These are phyloP conservation scores for Chimonanthus salicifolius DNA, from an alignment of 164 flowering plant genomes.

Conservation along the genomic window DNA sequence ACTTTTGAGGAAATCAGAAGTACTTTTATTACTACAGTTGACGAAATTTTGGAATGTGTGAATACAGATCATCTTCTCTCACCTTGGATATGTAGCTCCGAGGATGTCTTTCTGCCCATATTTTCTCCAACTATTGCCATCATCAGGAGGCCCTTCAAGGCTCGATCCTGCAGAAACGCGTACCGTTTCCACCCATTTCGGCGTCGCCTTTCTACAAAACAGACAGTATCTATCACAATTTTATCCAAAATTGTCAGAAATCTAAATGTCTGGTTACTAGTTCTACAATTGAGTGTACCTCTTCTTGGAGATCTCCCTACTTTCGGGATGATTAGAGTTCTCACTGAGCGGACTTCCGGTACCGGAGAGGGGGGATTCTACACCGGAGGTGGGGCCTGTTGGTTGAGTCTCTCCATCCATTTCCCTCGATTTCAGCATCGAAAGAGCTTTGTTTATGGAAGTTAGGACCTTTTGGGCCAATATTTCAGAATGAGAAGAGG, in stretches of 20 bases:
- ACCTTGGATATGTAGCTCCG: slow-evolving; percentile 87
- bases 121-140: slow-evolving; percentile 92
- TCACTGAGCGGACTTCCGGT: slow-evolving; percentile 58
- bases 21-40: not conserved
- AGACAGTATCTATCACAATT: not conserved
- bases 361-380: slow-evolving; percentile 52
- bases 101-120: slow-evolving; percentile 97
- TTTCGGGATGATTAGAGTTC: slow-evolving; percentile 25
- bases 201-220: slow-evolving; percentile 38
- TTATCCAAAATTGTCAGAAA: not conserved
- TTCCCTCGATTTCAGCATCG: slow-evolving; percentile 24
- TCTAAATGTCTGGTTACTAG: not conserved
- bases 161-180: slow-evolving; percentile 42
- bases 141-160: slow-evolving; percentile 69
- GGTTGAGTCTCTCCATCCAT: not conserved
- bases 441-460: slow-evolving; percentile 39
- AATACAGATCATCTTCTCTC: not conserved
- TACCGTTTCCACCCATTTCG: slow-evolving; percentile 41
- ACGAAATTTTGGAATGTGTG: not conserved
- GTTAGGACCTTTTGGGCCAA: slow-evolving; percentile 30
- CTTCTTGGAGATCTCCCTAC: slow-evolving; percentile 27
- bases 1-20: not conserved
- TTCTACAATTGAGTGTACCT: slow-evolving; percentile 26
- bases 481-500: slow-evolving; percentile 26
- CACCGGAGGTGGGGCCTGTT: slow-evolving; percentile 2